Base-by-base conservation (phyloP, 75 land plant genomes). In the Selaginella moellendorffii region DNA sequence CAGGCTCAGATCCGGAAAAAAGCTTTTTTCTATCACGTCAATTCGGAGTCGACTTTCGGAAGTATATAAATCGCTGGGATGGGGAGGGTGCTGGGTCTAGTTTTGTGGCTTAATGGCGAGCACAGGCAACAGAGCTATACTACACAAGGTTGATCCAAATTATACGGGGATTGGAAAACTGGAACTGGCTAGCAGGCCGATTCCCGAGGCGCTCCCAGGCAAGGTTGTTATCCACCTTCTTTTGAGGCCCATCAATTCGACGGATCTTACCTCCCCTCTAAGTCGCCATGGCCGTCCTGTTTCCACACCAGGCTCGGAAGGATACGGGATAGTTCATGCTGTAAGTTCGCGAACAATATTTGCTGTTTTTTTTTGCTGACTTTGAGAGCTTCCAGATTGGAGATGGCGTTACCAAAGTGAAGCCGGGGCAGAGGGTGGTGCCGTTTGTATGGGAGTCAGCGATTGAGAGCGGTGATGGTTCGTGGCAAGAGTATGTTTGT, bases 401-500 rank as follows among this genome's bases (percentile, higher is more conserved):
- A 65, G 69, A 71, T 36, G 69, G 69, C 5, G 72, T 71, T 52
- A 65, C 69, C 5, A 30, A 17, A 30, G 30, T 71, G 59, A 54
- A 23, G 27, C 24, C 5, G 2, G 71, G 71, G 60, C 72, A 71
- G 30, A 27, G 72, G n/a, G 72, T 71, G 46, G 54, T 65, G 0
- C 58, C 70, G 31, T 54, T 71, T 25, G 23, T 52, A 23, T 22
- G 26, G 10, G 69, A 54, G 53, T 69, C 69, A 52, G 69, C 31
- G 20, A 54, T 31, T 0, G 77, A 61, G 21, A 74, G 46, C 28
- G 78, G 78, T 0, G 53, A 69, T 22, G 72, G 72, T 1, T 64
- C 72, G 22, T 71, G 72, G 72, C 72, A 71, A 28, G 72, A 71
- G 61, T 71, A 65, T 54, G 61, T 71, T 18, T 29, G 53, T 17